These are phyloP conservation scores for Penicillium steckii DNA, from an alignment of 495 filamentous ascomycete genomes.

Conservation along the genomic window DNA sequence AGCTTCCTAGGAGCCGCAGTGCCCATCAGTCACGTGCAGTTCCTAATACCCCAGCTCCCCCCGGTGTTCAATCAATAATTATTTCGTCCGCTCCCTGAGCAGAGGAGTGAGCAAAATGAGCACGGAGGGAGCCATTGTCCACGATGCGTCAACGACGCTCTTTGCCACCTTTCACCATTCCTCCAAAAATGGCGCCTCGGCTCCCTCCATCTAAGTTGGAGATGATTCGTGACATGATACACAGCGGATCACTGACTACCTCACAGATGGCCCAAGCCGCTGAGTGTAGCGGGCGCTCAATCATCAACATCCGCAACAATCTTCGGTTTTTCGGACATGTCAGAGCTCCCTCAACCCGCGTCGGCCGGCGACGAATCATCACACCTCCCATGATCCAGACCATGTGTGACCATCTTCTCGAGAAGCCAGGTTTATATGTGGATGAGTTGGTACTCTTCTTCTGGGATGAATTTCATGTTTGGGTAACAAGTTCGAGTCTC, in stretches of 20 bases:
- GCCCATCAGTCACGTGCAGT: conserved; percentile 2
- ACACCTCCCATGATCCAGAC: background rate
- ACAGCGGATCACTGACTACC: conserved; percentile 1
- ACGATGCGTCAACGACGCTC: background rate
- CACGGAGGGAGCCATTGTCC: conserved; percentile 1
- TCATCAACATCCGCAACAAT: background rate
- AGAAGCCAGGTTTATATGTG: too few relatives aligned
- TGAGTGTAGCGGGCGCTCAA: background rate
- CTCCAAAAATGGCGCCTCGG: conserved; percentile 2
- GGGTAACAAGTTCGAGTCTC: too few relatives aligned
- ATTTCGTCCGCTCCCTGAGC: conserved; percentile 11
- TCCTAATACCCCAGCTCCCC: conserved; percentile 6
- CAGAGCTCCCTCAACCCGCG: background rate
- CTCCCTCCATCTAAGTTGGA: conserved; percentile 1
- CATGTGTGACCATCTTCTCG: too few relatives aligned
- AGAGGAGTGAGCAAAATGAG: conserved; percentile 10
- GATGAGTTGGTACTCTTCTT: too few relatives aligned
- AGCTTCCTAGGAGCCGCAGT: conserved; percentile 2
- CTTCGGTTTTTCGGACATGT: background rate
- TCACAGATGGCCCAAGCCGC: conserved; percentile 1
- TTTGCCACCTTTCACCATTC: background rate
- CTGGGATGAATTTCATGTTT: too few relatives aligned
- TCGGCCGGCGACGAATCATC: background rate
- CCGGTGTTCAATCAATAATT: background rate
- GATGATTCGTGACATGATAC: conserved; percentile 2